Evolutionary conservation across 352 stramenopile species (phyloP).

Genomic region (Pythium dissimile): DNA sequence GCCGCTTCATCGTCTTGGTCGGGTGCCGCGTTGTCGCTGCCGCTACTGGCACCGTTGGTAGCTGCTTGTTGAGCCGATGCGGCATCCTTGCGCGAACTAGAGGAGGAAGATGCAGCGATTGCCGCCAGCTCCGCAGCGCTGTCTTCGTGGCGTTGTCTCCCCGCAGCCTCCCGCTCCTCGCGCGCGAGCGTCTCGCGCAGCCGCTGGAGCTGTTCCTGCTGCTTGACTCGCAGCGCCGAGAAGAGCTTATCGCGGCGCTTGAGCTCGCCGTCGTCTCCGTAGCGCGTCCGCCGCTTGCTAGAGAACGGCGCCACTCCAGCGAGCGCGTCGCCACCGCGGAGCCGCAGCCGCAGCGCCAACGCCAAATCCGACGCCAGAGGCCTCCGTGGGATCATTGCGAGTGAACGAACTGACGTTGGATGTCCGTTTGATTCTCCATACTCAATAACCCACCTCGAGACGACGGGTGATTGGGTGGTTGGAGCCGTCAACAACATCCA

Average conservation of each 20-base stretch:
- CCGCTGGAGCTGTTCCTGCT: slow-evolving; percentile 24
- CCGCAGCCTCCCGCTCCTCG: slow-evolving; percentile 16
- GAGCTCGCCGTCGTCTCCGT: slow-evolving; percentile 7
- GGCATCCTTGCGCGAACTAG: too few relatives aligned
- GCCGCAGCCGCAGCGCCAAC: background rate
- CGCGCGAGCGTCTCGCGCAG: slow-evolving; percentile 22
- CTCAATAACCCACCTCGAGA: too few relatives aligned
- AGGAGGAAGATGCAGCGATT: too few relatives aligned
- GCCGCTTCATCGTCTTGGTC: background rate
- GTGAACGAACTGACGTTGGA: background rate
- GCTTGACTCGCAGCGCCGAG: slow-evolving; percentile 27
- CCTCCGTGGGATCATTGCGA: background rate
- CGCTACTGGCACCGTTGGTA: background rate
- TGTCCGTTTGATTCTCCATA: background rate
- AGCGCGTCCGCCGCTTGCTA: slow-evolving; percentile 28
- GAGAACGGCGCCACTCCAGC: slow-evolving; percentile 14
- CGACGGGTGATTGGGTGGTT: slow-evolving; percentile 11
- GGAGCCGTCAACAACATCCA: too few relatives aligned
- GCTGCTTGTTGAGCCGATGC: too few relatives aligned
- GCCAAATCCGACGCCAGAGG: too few relatives aligned
- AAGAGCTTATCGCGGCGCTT: slow-evolving; percentile 28
- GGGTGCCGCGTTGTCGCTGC: background rate
- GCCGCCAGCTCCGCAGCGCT: background rate
- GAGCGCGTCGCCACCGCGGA: background rate
- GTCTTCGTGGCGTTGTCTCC: background rate